Percentiles rank a stretch among this genome's conserved stretches.
phyloP scores from a whole-genome alignment of 805 yeast species.

The Debaryomyces prosopidis region DNA sequence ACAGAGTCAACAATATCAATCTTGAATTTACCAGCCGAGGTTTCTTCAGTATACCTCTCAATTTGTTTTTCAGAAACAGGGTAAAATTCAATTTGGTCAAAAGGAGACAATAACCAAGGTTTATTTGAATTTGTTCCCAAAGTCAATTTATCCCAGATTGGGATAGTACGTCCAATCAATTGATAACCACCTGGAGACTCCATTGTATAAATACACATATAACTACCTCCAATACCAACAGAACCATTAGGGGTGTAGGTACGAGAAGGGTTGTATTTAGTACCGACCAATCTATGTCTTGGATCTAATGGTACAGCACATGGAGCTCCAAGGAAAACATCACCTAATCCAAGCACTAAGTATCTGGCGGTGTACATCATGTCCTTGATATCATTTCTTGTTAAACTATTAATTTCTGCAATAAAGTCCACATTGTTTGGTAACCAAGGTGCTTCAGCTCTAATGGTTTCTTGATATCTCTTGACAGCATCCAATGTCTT shows the following conservation, averaged over 20 bases:
- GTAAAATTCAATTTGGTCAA: slow-evolving; percentile 92
- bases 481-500: slow-evolving; percentile 86
- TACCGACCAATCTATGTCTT: slow-evolving; percentile 86
- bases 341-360: slow-evolving; percentile 93
- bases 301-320: slow-evolving; percentile 99
- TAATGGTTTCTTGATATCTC: slow-evolving; percentile 90
- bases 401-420: slow-evolving; percentile 82
- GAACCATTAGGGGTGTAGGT: slow-evolving; percentile 96
- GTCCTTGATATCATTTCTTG: slow-evolving; percentile 72
- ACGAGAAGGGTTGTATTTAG: slow-evolving; percentile 95
- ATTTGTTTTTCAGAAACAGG: slow-evolving; percentile 87
- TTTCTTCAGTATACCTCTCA: slow-evolving; percentile 68
- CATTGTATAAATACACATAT: slow-evolving; percentile 98
- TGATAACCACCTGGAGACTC: slow-evolving; percentile 99
- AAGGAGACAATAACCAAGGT: slow-evolving; percentile 91
- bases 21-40: slow-evolving; percentile 75
- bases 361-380: slow-evolving; percentile 88
- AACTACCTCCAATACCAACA: slow-evolving; percentile 98
- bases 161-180: slow-evolving; percentile 92
- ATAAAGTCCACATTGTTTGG: slow-evolving; percentile 97
- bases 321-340: slow-evolving; percentile 96
- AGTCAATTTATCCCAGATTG: slow-evolving; percentile 94
- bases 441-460: slow-evolving; percentile 94
- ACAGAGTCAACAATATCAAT: slow-evolving; percentile 75
- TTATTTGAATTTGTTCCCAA: slow-evolving; percentile 60